These are phyloP conservation scores for Nicotiana undulata DNA, from an alignment of 257 asterid genomes.

Conservation along the genomic window DNA sequence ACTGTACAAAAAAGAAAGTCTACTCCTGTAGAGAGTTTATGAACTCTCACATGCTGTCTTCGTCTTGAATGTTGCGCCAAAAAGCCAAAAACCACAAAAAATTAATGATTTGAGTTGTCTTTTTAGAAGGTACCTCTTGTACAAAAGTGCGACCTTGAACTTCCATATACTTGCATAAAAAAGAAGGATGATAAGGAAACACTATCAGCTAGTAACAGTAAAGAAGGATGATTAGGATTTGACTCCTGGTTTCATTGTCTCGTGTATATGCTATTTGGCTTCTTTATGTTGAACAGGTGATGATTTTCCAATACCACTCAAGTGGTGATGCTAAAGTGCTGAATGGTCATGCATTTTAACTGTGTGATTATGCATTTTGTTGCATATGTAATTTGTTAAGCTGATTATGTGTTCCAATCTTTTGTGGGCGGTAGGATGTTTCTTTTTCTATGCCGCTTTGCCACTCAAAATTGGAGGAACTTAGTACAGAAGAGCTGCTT, in stretches of 20 bases:
- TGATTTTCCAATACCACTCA: not conserved
- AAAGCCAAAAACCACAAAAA: too few relatives aligned
- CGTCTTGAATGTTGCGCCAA: too few relatives aligned
- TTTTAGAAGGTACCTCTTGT: too few relatives aligned
- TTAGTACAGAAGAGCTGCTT: slow-evolving; percentile 63
- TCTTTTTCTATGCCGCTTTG: slow-evolving; percentile 89
- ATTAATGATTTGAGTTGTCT: too few relatives aligned
- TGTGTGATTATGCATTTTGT: not conserved
- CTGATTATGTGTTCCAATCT: slow-evolving; percentile 7
- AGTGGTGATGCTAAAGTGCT: not conserved
- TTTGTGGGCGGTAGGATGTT: slow-evolving; percentile 44
- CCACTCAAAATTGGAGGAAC: slow-evolving; percentile 67
- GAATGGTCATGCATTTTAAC: not conserved
- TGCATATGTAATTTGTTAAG: slow-evolving; percentile 13
- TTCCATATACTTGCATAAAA: not conserved
- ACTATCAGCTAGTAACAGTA: not conserved
- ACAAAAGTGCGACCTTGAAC: too few relatives aligned
- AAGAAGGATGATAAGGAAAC: not conserved
- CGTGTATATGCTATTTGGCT: not conserved
- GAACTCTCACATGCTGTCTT: too few relatives aligned
- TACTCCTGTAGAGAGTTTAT: too few relatives aligned
- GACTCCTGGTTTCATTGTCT: not conserved
- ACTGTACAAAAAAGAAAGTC: too few relatives aligned
- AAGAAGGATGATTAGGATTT: not conserved
- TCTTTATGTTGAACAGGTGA: not conserved